Percentiles rank a stretch among this genome's conserved stretches.
phyloP scores from a whole-genome alignment of 106 monocot genomes.

The Platanthera zijinensis region DNA sequence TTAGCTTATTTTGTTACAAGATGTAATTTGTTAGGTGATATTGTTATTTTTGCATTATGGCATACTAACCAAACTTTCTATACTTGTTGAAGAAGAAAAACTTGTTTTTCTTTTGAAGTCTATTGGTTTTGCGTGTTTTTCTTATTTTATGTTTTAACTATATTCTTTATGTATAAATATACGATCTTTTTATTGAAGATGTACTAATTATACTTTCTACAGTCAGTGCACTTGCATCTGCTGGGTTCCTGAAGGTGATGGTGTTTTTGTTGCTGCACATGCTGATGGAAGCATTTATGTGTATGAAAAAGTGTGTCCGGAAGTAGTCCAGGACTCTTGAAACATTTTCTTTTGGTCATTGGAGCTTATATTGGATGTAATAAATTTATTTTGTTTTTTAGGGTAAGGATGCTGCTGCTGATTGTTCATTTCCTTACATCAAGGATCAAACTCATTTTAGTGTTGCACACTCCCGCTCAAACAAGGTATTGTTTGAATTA shows the following conservation, averaged over 20 bases:
- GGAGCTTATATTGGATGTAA: not conserved
- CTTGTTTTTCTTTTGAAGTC: too few relatives aligned
- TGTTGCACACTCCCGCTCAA: constrained; percentile 61
- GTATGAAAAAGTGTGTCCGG: constrained; percentile 72
- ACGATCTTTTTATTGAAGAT: too few relatives aligned
- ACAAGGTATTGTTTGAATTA: constrained; percentile 31
- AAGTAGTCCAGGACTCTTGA: not conserved
- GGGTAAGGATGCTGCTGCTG: constrained; percentile 59
- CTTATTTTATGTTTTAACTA: too few relatives aligned
- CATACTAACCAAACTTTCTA: too few relatives aligned
- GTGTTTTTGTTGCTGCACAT: constrained; percentile 77
- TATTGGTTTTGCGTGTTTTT: too few relatives aligned
- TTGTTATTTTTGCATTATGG: too few relatives aligned
- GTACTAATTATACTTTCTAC: constrained; percentile 16
- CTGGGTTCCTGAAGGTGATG: constrained; percentile 87
- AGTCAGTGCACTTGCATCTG: constrained; percentile 75
- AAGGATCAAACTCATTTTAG: constrained; percentile 59
- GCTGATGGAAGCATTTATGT: constrained; percentile 92
- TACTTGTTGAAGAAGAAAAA: too few relatives aligned
- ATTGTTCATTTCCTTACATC: constrained; percentile 54
- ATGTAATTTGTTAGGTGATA: too few relatives aligned
- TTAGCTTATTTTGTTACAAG: too few relatives aligned
- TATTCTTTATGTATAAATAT: too few relatives aligned
- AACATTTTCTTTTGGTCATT: not conserved
- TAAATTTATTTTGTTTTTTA: constrained; percentile 9